phyloP scores from a whole-genome alignment of 176 grass and related monocot species.

The Olyra latifolia region DNA sequence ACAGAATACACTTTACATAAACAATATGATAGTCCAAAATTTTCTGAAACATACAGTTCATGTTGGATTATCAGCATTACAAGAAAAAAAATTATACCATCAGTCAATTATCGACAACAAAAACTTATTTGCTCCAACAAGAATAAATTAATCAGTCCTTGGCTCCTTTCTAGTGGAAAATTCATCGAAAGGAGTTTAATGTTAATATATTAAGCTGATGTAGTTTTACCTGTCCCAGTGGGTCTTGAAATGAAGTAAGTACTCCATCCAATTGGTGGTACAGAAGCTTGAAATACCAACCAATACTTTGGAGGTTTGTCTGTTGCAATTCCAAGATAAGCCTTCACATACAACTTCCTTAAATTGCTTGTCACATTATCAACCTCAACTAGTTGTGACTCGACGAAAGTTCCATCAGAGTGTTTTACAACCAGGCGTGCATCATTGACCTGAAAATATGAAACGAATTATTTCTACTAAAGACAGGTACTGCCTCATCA shows the following conservation, averaged over 20 bases:
- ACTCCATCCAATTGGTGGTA: constrained; percentile 88
- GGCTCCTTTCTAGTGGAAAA: background rate
- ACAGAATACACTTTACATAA: background rate
- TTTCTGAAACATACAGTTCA: background rate
- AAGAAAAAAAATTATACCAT: background rate
- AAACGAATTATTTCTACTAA: constrained; percentile 1
- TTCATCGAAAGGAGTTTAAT: background rate
- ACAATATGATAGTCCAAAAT: background rate
- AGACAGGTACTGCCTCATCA: background rate
- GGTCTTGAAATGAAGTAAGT: constrained; percentile 70
- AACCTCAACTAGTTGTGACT: constrained; percentile 75
- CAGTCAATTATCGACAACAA: background rate
- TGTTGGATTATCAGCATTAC: background rate
- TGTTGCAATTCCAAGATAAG: constrained; percentile 73
- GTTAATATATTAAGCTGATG: background rate
- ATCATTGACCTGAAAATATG: constrained; percentile 70
- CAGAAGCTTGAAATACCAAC: constrained; percentile 79
- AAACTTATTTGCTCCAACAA: background rate
- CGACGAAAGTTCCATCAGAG: constrained; percentile 62
- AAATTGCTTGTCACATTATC: constrained; percentile 63
- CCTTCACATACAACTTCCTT: constrained; percentile 81
- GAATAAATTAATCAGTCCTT: background rate
- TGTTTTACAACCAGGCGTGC: constrained; percentile 56
- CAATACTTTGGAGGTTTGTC: constrained; percentile 71
- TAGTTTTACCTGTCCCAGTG: constrained; percentile 50